A percentile compares a stretch with the other conserved stretches of the same genome.
These are phyloP conservation scores for Cercospora berteroae DNA, from an alignment of 2,329 filamentous ascomycete species.

Conservation along the genomic window DNA sequence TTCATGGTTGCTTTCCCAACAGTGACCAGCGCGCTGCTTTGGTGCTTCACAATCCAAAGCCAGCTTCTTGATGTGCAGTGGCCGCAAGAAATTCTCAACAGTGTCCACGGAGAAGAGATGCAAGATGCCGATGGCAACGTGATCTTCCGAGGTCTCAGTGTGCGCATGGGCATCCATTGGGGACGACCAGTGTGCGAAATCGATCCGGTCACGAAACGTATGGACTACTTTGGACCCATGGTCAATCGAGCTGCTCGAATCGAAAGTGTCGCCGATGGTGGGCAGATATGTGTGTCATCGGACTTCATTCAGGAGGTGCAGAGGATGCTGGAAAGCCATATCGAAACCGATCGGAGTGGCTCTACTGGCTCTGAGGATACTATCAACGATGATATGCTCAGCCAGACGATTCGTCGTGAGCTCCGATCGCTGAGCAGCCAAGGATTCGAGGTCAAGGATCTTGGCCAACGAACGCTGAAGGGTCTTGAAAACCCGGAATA, in stretches of 20 bases:
- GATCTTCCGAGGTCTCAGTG: constrained; percentile 91
- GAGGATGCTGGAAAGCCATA: constrained; percentile 81
- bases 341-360: constrained; percentile 72
- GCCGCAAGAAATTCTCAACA: constrained; percentile 89
- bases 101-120: constrained; percentile 77
- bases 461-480: constrained; percentile 92
- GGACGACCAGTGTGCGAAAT: constrained; percentile 91
- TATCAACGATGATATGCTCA: constrained; percentile 71
- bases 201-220: constrained; percentile 92
- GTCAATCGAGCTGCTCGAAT: constrained; percentile 96
- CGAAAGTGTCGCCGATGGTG: constrained; percentile 89
- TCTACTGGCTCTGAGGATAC: constrained; percentile 70
- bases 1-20: constrained; percentile 99
- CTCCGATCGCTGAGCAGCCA: constrained; percentile 81
- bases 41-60: constrained; percentile 93
- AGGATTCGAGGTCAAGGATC: constrained; percentile 94
- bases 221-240: constrained; percentile 99
- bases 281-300: constrained; percentile 93
- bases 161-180: constrained; percentile 97
- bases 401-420: constrained; percentile 79
- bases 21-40: constrained; percentile 87
- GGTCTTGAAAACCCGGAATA: constrained; percentile 96
- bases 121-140: constrained; percentile 80
- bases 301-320: constrained; percentile 98
- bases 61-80: constrained; percentile 84